Base-by-base conservation (phyloP, 257 asterid genomes). In the Voacanga thouarsii region DNA sequence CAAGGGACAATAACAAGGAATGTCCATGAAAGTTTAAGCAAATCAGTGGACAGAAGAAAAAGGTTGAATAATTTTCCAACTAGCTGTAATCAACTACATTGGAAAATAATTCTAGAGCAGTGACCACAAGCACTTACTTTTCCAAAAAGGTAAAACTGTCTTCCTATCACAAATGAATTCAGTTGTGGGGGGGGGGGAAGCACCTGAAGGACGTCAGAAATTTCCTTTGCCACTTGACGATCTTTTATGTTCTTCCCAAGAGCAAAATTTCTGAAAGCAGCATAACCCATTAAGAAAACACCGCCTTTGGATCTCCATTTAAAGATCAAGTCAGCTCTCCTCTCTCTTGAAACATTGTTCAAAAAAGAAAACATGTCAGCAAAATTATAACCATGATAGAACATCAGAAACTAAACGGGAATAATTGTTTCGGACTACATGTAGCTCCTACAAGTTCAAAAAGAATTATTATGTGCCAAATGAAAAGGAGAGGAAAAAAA, bases 261-360 rank as follows among this genome's bases (percentile, higher is more conserved):
- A 60, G 97, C 89, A 83, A 95, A 82, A 85, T 92, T 93, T 71
- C 98, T 90, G 84, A 95, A 95, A 78, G 98, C 96, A 15, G 91
- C 24, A 74, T 95, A 95, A 78, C 99, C 94, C 60, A 95, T 95
- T 83, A 95, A 84, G 88, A 95, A 93, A 77, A 95, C 79, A 24
- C 99, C 99, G 24, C 99, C 99, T 86, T 95, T 95, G 45, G 45
- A 71, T 85, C 91, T 89, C 99, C 99, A 95, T 87, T 95, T 95
- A 70, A 65, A 77, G 77, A 95, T 89, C 87, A 91, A 84, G 79
- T 87, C 91, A 28, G 86, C 85, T 85, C 99, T 89, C 84, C 83
- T 88, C 86, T 95, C 99, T 92, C 98, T 93, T 88, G 57, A 83
- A 73, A 85, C 68, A 57, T 60, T 50, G 37, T 70, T 33, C 26